These are phyloP conservation scores for Penicillium hordei DNA, from an alignment of 2,329 filamentous ascomycete species.

Conservation along the genomic window DNA sequence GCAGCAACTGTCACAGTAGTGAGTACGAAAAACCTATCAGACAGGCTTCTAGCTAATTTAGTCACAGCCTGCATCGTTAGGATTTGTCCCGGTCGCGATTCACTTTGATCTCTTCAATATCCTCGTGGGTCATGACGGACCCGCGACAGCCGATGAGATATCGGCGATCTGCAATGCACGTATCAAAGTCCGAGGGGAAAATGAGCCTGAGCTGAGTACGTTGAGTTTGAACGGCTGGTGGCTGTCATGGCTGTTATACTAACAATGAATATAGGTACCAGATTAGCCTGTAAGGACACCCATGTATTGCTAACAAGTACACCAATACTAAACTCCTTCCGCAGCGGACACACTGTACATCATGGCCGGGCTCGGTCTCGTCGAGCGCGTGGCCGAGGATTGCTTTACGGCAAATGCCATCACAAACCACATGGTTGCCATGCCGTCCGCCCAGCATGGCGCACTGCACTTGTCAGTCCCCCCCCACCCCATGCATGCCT, in stretches of 20 bases:
- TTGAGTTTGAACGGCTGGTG: neutral
- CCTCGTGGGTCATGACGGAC: conserved; percentile 26
- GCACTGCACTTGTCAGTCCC: conserved; percentile 38
- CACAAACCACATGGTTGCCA: conserved; percentile 36
- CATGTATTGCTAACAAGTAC: neutral
- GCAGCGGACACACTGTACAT: conserved; percentile 40
- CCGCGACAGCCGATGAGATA: conserved; percentile 31
- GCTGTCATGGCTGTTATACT: neutral
- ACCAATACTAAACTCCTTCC: conserved; percentile 4
- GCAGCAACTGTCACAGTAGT: conserved; percentile 31
- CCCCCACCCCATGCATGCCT: neutral
- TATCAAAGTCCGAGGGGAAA: conserved; percentile 8
- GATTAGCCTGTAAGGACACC: conserved; percentile 15
- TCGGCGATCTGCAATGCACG: conserved; percentile 23
- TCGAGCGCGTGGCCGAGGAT: conserved; percentile 35
- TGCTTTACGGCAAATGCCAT: conserved; percentile 35
- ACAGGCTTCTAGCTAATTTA: neutral
- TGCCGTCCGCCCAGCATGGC: conserved; percentile 39
- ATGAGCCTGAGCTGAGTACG: conserved; percentile 27
- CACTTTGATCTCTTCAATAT: conserved; percentile 37
- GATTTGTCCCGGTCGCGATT: conserved; percentile 40
- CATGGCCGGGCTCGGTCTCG: conserved; percentile 38
- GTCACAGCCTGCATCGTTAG: conserved; percentile 35
- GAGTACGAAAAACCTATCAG: conserved; percentile 6
- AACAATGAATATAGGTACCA: conserved; percentile 7